These are phyloP conservation scores for Sporisorium sorghi DNA, from an alignment of 1,284 basidiomycete genomes.

Conservation along the genomic window DNA sequence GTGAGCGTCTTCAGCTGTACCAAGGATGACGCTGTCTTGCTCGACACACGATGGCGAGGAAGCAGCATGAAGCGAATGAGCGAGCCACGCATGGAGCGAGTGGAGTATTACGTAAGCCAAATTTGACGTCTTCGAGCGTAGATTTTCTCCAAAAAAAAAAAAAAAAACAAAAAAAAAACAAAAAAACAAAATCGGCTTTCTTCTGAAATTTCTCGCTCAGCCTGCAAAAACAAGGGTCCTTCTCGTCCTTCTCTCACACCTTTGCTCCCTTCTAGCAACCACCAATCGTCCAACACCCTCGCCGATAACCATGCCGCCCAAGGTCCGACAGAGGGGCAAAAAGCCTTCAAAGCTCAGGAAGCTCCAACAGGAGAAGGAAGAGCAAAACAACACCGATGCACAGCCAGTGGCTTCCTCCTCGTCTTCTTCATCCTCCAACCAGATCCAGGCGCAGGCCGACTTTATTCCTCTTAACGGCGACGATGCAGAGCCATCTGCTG, in stretches of 20 bases:
- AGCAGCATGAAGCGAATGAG: neutral
- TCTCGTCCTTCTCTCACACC: neutral
- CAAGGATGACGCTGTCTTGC: neutral
- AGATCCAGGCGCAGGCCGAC: conserved; percentile 30
- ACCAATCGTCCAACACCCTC: neutral
- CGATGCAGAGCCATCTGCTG: neutral
- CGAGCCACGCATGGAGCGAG: neutral
- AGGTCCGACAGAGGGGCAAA: conserved; percentile 51
- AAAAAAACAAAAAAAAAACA: too few species aligned
- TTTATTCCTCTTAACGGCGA: conserved; percentile 32
- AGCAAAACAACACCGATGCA: conserved; percentile 15
- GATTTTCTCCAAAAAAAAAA: conserved; percentile 22
- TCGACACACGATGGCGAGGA: neutral
- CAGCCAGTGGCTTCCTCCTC: conserved; percentile 23
- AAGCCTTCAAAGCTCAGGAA: conserved; percentile 47
- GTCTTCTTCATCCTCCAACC: conserved; percentile 17
- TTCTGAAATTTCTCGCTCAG: conserved; percentile 3
- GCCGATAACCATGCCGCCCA: conserved; percentile 27
- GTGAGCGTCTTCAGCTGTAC: too few species aligned
- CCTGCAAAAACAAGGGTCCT: conserved; percentile 19
- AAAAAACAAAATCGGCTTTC: too few species aligned
- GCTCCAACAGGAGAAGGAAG: conserved; percentile 28
- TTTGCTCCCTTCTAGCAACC: neutral
- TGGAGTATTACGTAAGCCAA: conserved; percentile 43
- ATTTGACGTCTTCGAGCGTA: conserved; percentile 13